Percentiles rank a stretch among this genome's conserved stretches.
These are phyloP conservation scores for Coemansia sp. DNA, from an alignment of 192 early-diverging fungal species.

Conservation along the genomic window DNA sequence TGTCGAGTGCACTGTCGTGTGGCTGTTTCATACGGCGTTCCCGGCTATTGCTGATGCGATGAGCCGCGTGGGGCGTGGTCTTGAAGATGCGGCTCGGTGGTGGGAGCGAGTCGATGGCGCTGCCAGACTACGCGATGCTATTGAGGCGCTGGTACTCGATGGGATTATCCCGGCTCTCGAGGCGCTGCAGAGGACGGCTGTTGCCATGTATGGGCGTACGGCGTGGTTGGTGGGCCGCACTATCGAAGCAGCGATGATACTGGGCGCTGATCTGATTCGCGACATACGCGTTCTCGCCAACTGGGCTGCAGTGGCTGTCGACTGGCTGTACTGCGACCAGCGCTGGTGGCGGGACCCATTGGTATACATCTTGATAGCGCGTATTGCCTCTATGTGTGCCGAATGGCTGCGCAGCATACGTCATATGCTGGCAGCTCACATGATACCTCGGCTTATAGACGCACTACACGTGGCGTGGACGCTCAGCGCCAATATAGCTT, in stretches of 20 bases:
- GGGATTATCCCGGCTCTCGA: conserved; percentile 13
- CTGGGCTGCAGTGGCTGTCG: conserved; percentile 1
- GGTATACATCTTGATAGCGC: not conserved
- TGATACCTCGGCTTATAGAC: not conserved
- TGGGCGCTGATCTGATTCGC: conserved; percentile 23
- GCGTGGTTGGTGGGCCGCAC: conserved; percentile 26
- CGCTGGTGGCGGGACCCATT: conserved; percentile 40
- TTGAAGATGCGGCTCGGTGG: conserved; percentile 15
- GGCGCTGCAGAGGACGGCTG: not conserved
- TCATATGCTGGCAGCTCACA: not conserved
- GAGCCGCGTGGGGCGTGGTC: not conserved
- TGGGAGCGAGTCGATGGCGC: conserved; percentile 37
- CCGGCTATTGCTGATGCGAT: conserved; percentile 18
- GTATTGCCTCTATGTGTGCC: not conserved
- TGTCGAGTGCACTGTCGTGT: conserved; percentile 36
- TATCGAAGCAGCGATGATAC: conserved; percentile 17
- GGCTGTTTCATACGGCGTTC: conserved; percentile 29
- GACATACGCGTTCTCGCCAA: conserved; percentile 13
- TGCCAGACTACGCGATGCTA: conserved; percentile 19
- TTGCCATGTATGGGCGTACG: not conserved
- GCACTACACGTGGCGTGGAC: not conserved
- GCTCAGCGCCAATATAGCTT: not conserved
- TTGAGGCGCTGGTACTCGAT: conserved; percentile 26
- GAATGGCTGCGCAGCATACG: not conserved
- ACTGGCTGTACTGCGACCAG: conserved; percentile 16